Evolutionary conservation across 202 grass and related monocot species (phyloP), one percentile per base, ranked within the genome.

Genomic region (Panicum hallii): DNA sequence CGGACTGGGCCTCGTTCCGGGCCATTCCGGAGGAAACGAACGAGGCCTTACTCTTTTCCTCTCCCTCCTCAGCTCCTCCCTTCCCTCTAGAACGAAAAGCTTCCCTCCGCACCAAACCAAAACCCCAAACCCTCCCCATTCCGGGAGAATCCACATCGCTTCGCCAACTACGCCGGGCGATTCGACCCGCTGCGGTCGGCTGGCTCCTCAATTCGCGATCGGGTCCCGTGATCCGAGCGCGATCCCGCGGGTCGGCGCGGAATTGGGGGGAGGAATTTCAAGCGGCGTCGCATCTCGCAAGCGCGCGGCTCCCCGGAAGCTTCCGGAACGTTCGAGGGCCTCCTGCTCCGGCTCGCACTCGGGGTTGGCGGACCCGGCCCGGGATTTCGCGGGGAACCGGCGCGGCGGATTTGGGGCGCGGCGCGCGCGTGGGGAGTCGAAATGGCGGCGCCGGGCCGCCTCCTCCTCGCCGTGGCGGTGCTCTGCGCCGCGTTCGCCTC

Each of bases 61-160:
- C 47, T 8, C 4, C 26, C 16, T 11, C 12, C 11, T 10, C 46
- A 11, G 11, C 11, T 22, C 11, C 2, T 30, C 11, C 20, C 55
- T 82, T 66, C 71, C 82, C 71, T 50, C 56, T 57, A 43, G 57
- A 70, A 19, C 11, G 44, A 36, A 54, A 85, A 89, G 20, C 72
- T 41, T 67, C 83, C 42, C 57, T 61, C 57, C 55, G 15, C 64
- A 49, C 11, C 83, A 58, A 50, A 65, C 77, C 50, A 78, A 94
- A 88, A 54, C 78, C 84, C 86, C 67, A 86, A 91, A 87, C 78
- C 87, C 79, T 82, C 44, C 11, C 73, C 66, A 26, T 2, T 26
- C 19, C 10, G 17, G 36, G 26, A 73, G 23, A 77, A 45, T 3
- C 49, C 1, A 11, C 62, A 44, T 23, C 32, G 71, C 62, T 49